Evolutionary conservation across 148 eudicot species (phyloP).

Genomic region (Chenopodium quinoa): DNA sequence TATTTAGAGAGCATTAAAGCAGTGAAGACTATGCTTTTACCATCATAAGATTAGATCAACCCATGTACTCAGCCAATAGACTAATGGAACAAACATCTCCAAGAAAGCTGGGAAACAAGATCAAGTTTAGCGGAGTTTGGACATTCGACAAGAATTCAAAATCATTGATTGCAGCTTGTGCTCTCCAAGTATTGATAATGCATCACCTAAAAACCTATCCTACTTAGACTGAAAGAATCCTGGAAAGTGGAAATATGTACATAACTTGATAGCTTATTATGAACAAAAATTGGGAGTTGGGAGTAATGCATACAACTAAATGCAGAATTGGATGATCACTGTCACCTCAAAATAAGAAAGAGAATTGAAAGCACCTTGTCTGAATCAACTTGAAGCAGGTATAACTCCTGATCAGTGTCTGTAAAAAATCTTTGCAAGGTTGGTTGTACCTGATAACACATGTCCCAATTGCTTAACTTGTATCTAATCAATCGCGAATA

Average conservation of each 20-base stretch:
- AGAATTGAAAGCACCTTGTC: conserved; percentile 45
- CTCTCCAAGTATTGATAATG: neutral
- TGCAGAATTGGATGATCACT: neutral
- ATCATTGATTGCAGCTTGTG: neutral
- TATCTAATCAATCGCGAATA: neutral
- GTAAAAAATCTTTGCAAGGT: conserved; percentile 69
- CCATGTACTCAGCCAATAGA: neutral
- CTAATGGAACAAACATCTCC: neutral
- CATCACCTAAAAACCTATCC: neutral
- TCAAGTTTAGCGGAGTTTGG: neutral
- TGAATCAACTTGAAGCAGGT: conserved; percentile 71
- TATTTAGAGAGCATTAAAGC: neutral
- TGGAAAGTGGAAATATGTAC: neutral
- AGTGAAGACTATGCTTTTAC: neutral
- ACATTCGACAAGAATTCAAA: too few relatives aligned
- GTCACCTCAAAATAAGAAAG: neutral
- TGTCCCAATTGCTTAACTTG: neutral
- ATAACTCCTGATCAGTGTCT: conserved; percentile 47
- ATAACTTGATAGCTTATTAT: neutral
- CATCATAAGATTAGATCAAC: neutral
- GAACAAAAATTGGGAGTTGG: neutral
- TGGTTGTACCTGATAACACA: conserved; percentile 56
- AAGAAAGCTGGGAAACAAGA: neutral
- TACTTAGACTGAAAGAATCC: neutral
- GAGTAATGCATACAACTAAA: neutral